Percentiles rank a stretch among this genome's conserved stretches.
These are phyloP conservation scores for Pyropia haitanensis DNA, from an alignment of 23 red algal genomes.

Conservation along the genomic window DNA sequence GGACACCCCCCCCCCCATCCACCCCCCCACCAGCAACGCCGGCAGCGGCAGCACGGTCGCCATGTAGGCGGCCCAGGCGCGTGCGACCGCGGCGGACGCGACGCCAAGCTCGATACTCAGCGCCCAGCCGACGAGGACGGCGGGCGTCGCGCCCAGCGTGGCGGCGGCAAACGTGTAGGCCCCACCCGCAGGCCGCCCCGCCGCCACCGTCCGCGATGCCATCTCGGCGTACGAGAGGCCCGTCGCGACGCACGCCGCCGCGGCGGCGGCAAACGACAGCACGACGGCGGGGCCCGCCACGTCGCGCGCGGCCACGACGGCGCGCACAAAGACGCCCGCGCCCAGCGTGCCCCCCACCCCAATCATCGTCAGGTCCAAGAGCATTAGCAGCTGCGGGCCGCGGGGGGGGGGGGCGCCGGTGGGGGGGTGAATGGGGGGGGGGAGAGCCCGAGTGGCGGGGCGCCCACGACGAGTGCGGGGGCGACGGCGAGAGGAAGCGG, in stretches of 20 bases:
- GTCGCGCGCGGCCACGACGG: constrained; percentile 52
- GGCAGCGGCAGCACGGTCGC: constrained; percentile 28
- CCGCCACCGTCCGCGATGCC: constrained; percentile 50
- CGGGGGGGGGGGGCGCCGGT: neutral
- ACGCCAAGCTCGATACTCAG: constrained; percentile 86
- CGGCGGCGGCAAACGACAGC: constrained; percentile 66
- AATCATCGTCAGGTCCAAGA: constrained; percentile 58
- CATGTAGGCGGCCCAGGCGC: constrained; percentile 72
- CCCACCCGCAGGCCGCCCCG: constrained; percentile 57
- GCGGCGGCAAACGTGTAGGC: constrained; percentile 85
- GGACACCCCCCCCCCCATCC: constrained; percentile 16
- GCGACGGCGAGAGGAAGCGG: no score
- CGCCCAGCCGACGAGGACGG: constrained; percentile 82
- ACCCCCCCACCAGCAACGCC: constrained; percentile 10
- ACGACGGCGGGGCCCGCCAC: constrained; percentile 62
- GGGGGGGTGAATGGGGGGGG: neutral
- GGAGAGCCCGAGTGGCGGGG: no score
- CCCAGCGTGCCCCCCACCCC: constrained; percentile 79
- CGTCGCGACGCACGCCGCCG: constrained; percentile 51
- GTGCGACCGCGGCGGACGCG: constrained; percentile 70
- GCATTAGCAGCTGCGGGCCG: constrained; percentile 8
- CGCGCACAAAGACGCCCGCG: constrained; percentile 73
- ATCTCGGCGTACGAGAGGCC: constrained; percentile 89
- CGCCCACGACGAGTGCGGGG: no score
- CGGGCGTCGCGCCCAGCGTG: constrained; percentile 64